Evolutionary conservation across 805 yeast species (phyloP), one percentile per base, ranked within the genome.

Genomic region (Clavispora carvajalis): DNA sequence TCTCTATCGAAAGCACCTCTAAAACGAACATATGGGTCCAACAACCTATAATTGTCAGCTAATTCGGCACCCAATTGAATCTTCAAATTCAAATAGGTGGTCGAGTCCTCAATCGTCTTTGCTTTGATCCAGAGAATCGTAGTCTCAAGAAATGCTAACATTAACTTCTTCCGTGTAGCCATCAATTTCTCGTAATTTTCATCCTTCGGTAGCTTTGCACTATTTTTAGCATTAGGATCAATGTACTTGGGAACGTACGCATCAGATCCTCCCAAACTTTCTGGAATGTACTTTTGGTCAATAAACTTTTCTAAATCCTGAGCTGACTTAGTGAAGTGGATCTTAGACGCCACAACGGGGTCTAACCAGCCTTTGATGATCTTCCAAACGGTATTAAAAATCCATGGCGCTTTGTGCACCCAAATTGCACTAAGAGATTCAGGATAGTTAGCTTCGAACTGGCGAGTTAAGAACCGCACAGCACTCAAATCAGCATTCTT

Each of bases 391-490:
- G 96, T 91, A 41, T 85, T 80, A 70, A 93, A 93, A 38, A 93
- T 79, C 97, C 97, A 89, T 18, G 99, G 99, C 0, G 99, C 97
- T 54, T 85, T 85, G 67, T 88, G 95, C 47, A 93, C 82, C 55
- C 88, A 76, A 40, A 93, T 67, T 39, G 77, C 77, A 17, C 95
- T 95, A 40, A 93, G 74, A 33, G 86, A 82, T 65, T 93, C 99
- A 1, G 99, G 99, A 62, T 90, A 93, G 60, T 91, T 96, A 0
- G 95, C 95, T 69, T 93, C 98, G 61, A 93, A 89, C 41, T 90
- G 84, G 44, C 79, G 78, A 46, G 93, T 83, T 67, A 93, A 77
- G 63, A 86, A 91, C 64, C 88, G 88, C 41, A 91, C 95, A 7
- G 96, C 87, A 6, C 77, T 71, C 59, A 88, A 88, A 65, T 93